These are phyloP conservation scores for Ustilago trichophora DNA, from an alignment of 1,284 basidiomycete species.

Conservation along the genomic window DNA sequence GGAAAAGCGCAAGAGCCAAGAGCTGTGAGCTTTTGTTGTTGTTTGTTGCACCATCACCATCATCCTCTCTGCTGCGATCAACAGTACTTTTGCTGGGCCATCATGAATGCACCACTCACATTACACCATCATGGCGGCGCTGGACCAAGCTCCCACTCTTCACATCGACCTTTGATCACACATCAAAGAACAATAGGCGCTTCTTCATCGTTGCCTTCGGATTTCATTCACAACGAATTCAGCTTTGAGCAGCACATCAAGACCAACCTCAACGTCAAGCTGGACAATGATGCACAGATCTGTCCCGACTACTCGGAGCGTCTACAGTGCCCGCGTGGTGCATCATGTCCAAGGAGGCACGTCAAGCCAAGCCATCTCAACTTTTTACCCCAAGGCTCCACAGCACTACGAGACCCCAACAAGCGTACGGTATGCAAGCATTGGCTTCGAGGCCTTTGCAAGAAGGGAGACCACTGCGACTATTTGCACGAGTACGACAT, in stretches of 20 bases:
- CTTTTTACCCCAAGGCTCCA: conserved; percentile 28
- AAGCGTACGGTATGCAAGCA: conserved; percentile 89
- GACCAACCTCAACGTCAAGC: conserved; percentile 81
- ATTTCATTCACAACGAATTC: conserved; percentile 93
- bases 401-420: conserved; percentile 67
- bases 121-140: conserved; percentile 16
- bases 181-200: conserved; percentile 18
- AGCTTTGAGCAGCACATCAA: conserved; percentile 85
- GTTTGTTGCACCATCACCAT: neutral
- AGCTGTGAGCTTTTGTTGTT: neutral
- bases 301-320: conserved; percentile 51
- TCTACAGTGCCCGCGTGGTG: conserved; percentile 42
- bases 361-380: conserved; percentile 45
- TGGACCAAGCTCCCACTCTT: conserved; percentile 7
- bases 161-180: conserved; percentile 37
- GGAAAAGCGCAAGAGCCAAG: neutral
- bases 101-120: conserved; percentile 30
- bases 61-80: neutral
- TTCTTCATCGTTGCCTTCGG: conserved; percentile 63
- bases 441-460: conserved; percentile 97
- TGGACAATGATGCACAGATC: conserved; percentile 81
- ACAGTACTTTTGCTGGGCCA: neutral
- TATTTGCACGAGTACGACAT: conserved; percentile 99
- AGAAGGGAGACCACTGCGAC: conserved; percentile 97
- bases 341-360: conserved; percentile 50